phyloP scores from a whole-genome alignment of 2,329 filamentous ascomycete species.

The Aspergillus fijiensis region DNA sequence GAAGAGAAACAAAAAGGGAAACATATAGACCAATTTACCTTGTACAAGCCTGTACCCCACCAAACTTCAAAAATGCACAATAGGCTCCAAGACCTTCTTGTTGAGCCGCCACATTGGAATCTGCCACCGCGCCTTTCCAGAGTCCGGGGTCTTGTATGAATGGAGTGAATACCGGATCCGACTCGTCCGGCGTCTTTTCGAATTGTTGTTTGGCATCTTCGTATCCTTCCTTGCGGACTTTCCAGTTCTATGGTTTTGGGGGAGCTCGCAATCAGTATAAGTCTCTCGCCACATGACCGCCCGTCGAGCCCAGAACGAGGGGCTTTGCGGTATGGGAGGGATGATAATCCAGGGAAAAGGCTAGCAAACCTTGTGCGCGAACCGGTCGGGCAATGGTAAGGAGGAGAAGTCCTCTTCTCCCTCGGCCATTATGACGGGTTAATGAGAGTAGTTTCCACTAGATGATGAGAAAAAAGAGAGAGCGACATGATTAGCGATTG shows the following conservation, averaged over 20 bases:
- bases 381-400: conserved; percentile 44
- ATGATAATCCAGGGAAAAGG: neutral
- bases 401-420: conserved; percentile 46
- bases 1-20: neutral
- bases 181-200: conserved; percentile 78
- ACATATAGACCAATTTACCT: conserved; percentile 49
- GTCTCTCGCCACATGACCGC: neutral
- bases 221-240: conserved; percentile 91
- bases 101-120: conserved; percentile 96
- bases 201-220: conserved; percentile 90
- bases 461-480: neutral
- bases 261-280: conserved; percentile 18
- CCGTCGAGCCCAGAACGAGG: too few species aligned
- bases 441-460: conserved; percentile 1
- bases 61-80: conserved; percentile 89
- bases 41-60: conserved; percentile 73
- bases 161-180: conserved; percentile 79
- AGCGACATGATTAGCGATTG: conserved; percentile 7
- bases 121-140: conserved; percentile 89
- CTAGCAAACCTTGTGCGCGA: conserved; percentile 42
- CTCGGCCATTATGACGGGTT: conserved; percentile 40
- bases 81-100: conserved; percentile 86
- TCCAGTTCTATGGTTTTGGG: conserved; percentile 68
- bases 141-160: conserved; percentile 81
- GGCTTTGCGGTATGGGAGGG: neutral